A percentile compares a stretch with the other conserved stretches of the same genome.
phyloP scores from a whole-genome alignment of 2,329 filamentous ascomycete species.

The Aquanectria penicillioides region DNA sequence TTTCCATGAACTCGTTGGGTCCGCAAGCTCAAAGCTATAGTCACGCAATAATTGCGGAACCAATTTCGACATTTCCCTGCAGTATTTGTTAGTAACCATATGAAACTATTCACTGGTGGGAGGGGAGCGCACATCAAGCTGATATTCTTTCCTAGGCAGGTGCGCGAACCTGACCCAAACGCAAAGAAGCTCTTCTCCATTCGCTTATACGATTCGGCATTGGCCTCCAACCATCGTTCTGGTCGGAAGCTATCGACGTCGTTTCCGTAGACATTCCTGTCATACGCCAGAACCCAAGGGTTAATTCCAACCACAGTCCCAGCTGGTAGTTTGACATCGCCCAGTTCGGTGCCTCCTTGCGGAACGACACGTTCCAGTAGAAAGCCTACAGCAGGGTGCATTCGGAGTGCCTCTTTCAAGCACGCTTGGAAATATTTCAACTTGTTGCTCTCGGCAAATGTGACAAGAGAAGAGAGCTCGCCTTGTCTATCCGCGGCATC shows the following conservation, averaged over 20 bases:
- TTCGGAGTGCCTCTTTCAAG: neutral
- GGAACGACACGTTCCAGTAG: neutral
- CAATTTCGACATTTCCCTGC: neutral
- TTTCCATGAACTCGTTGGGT: neutral
- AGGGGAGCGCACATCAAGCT: neutral
- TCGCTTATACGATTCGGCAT: neutral
- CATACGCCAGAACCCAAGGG: neutral
- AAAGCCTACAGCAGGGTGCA: neutral
- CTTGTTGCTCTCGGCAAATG: neutral
- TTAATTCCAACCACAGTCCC: neutral
- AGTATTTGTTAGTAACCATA: neutral
- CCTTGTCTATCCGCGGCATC: neutral
- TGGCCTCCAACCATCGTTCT: neutral
- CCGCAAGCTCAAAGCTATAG: neutral
- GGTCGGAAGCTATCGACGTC: neutral
- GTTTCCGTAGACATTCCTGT: neutral
- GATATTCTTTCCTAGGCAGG: neutral
- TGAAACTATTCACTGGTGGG: neutral
- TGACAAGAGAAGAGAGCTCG: neutral
- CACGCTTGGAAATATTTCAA: neutral
- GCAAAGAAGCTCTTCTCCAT: neutral
- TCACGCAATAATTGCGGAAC: neutral
- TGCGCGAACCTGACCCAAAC: neutral
- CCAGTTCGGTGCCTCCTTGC: neutral
- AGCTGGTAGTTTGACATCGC: neutral